These are phyloP conservation scores for Trichophyton schoenleinii DNA, from an alignment of 2,329 filamentous ascomycete genomes.

Conservation along the genomic window DNA sequence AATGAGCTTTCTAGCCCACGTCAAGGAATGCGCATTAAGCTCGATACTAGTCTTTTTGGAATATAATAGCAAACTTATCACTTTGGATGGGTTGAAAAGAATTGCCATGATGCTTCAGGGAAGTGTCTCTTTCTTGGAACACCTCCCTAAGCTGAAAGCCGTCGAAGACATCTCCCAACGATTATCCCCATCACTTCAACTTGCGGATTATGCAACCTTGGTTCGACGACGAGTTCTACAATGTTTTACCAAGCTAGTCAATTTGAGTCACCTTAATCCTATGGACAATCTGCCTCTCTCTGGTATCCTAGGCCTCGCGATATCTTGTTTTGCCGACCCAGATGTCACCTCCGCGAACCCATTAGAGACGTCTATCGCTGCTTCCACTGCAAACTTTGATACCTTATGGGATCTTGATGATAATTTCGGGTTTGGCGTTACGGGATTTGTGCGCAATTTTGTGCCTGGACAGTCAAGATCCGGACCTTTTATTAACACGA, in stretches of 20 bases:
- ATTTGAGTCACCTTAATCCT: slow-evolving; percentile 71
- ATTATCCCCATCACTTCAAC: slow-evolving; percentile 69
- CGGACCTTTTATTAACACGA: not conserved
- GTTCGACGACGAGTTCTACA: slow-evolving; percentile 85
- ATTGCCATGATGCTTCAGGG: slow-evolving; percentile 92
- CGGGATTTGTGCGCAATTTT: slow-evolving; percentile 68
- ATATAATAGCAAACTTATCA: slow-evolving; percentile 83
- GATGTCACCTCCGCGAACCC: slow-evolving; percentile 60
- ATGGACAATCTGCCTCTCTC: slow-evolving; percentile 81
- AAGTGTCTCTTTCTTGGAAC: slow-evolving; percentile 78
- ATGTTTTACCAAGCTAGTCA: slow-evolving; percentile 85
- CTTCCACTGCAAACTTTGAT: slow-evolving; percentile 78
- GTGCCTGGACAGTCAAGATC: not conserved
- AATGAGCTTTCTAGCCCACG: slow-evolving; percentile 83
- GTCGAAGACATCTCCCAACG: slow-evolving; percentile 77
- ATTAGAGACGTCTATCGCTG: slow-evolving; percentile 81
- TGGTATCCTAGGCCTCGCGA: slow-evolving; percentile 76
- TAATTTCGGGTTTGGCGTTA: slow-evolving; percentile 89
- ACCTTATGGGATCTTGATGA: slow-evolving; percentile 91
- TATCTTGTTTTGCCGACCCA: slow-evolving; percentile 85
- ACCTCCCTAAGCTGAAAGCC: slow-evolving; percentile 68
- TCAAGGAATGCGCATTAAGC: slow-evolving; percentile 84
- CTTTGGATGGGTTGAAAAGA: slow-evolving; percentile 83
- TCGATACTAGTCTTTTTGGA: slow-evolving; percentile 86
- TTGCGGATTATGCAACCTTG: slow-evolving; percentile 86